Base-by-base conservation (phyloP, 805 yeast genomes). In the Saturnispora sekii region DNA sequence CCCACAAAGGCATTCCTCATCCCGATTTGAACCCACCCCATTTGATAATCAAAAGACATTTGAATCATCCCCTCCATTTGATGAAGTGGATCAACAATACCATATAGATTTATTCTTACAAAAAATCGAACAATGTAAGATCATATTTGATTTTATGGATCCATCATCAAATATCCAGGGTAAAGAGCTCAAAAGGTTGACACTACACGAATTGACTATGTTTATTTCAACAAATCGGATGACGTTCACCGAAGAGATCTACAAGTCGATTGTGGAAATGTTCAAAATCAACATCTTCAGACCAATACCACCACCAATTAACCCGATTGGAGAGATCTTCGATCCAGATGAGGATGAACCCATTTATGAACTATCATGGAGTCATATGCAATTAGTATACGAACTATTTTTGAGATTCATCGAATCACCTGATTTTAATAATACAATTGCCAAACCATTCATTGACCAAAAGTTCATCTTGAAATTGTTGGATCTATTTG, bases 261-360 rank as follows among this genome's bases (percentile, higher is more conserved):
- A 93, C 63, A 74, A 73, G 43, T 86, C 82, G 56, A 94, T 90
- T 45, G 88, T 89, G 35, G 75, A 75, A 17, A 90, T 93, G 97
- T 93, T 89, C 65, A 81, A 79, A 56, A 76, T 74, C 48, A 93
- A 93, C 64, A 72, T 93, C 45, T 89, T 93, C 64, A 77, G 98
- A 58, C 96, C 97, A 30, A 87, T 93, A 40, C 97, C 98, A 3
- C 98, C 98, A 1, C 97, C 97, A 1, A 96, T 89, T 32, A 93
- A 93, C 61, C 97, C 97, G 5, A 76, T 89, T 38, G 98, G 98
- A 33, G 98, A 93, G 52, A 76, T 90, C 34, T 93, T 76, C 63
- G 98, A 93, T 57, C 98, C 98, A 1, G 98, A 93, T 65, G 98
- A 93, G 66, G 98, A 93, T 67, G 98, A 93, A 65, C 97, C 97